A percentile compares a stretch with the other conserved stretches of the same genome.
phyloP scores from a whole-genome alignment of 192 early-diverging fungal species.

The Glomus cerebriforme region DNA sequence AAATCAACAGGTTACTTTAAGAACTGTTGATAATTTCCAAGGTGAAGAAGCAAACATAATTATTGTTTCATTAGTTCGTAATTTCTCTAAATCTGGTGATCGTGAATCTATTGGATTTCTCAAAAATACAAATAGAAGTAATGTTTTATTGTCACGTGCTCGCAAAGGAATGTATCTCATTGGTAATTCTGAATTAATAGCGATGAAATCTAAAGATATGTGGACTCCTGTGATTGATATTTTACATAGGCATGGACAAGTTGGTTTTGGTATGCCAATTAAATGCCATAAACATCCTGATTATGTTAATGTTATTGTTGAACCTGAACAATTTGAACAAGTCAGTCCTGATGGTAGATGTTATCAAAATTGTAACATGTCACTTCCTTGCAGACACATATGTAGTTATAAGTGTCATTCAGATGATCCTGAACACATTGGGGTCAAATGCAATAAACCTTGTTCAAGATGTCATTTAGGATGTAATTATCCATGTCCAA shows the following conservation, averaged over 20 bases:
- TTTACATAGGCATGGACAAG: slow-evolving; percentile 30
- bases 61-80: too few species aligned
- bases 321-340: slow-evolving; percentile 37
- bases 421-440: slow-evolving; percentile 38
- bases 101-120: slow-evolving; percentile 53
- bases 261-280: slow-evolving; percentile 49
- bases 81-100: slow-evolving; percentile 22
- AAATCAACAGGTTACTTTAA: too few species aligned
- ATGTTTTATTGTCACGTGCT: too few species aligned
- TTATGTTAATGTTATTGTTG: slow-evolving; percentile 27
- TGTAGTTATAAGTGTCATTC: slow-evolving; percentile 42
- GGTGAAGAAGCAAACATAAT: too few species aligned
- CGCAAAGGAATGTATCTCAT: too few species aligned
- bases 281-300: slow-evolving; percentile 52
- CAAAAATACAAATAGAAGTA: slow-evolving; percentile 55
- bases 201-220: too few species aligned
- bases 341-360: slow-evolving; percentile 59
- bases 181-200: too few species aligned
- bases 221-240: slow-evolving; percentile 50
- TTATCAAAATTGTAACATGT: slow-evolving; percentile 38
- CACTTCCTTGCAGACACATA: slow-evolving; percentile 53
- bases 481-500: slow-evolving; percentile 51
- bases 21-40: too few species aligned
- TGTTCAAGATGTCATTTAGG: slow-evolving; percentile 42
- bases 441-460: slow-evolving; percentile 43